phyloP scores from a whole-genome alignment of 2,329 filamentous ascomycete genomes.

The Colletotrichum neosansevieriae region DNA sequence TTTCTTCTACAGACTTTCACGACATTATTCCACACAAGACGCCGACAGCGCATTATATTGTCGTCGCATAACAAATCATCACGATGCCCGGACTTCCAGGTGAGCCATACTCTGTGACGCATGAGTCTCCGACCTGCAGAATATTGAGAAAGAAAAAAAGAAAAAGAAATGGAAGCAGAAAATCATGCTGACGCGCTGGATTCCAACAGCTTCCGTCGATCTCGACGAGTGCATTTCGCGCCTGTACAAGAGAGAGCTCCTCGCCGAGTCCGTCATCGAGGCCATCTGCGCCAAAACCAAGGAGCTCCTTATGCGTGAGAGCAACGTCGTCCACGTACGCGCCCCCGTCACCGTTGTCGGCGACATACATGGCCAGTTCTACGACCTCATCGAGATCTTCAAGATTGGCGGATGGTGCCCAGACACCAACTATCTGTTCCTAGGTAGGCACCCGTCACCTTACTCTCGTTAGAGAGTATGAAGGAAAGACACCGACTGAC shows the following conservation, averaged over 20 bases:
- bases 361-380: slow-evolving; percentile 99
- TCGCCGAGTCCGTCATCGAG: slow-evolving; percentile 98
- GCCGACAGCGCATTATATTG: background rate
- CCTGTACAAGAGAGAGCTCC: slow-evolving; percentile 95
- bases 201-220: slow-evolving; percentile 84
- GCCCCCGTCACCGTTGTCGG: slow-evolving; percentile 97
- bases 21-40: background rate
- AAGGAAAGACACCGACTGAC: slow-evolving; percentile 4
- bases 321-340: slow-evolving; percentile 97
- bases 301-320: slow-evolving; percentile 99
- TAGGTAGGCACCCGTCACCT: slow-evolving; percentile 69
- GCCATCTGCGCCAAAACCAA: slow-evolving; percentile 99
- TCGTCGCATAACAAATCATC: slow-evolving; percentile 35
- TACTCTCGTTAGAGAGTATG: slow-evolving; percentile 12
- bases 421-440: slow-evolving; percentile 97
- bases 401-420: slow-evolving; percentile 97
- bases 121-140: no score
- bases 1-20: background rate
- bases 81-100: slow-evolving; percentile 70
- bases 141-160: no score
- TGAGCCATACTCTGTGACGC: slow-evolving; percentile 46
- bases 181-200: slow-evolving; percentile 4
- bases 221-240: slow-evolving; percentile 98
- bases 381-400: slow-evolving; percentile 99
- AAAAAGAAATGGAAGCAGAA: no score